Evolutionary conservation across 192 early-diverging fungal genomes (phyloP), one percentile per base, ranked within the genome.

Genomic region (Paraglomus occultum): DNA sequence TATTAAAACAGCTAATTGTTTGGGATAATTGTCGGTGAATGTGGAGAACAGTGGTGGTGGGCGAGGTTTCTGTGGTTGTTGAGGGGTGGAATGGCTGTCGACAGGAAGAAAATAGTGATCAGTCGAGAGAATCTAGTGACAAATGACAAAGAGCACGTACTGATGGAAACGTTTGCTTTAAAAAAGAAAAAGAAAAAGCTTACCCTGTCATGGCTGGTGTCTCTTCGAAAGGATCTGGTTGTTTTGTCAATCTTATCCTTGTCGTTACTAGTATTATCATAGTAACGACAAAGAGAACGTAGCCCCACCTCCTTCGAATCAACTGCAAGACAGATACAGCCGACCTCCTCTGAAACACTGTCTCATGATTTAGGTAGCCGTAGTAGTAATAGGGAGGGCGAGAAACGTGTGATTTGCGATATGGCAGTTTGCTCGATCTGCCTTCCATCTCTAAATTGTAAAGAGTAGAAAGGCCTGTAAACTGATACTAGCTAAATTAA

Each of bases 1-100:
- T 10, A 64, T 64, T 64, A 64, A 64, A 48, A 64, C 38, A n/a
- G 62, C 62, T 6, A 64, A 31, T 38, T 64, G 43, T 64, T 64
- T 64, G 10, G 62, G 62, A 49, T 64, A 64, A 46, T 64, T 64
- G 40, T 64, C 62, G 18, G 20, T 64, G 18, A 64, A 64, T 6
- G 62, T 64, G 15, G 62, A 64, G 49, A 49, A 64, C 23, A 14
- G 1, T 6, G 58, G 17, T 14, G 61, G 61, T 47, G 44, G 44
- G 4, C 23, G 62, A 1, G 14, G 43, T 48, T 11, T 9, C 8
- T 45, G 62, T 15, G 43, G 17, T 48, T 45, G 23, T 48, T 11
- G 40, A 31, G 22, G 42, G 20, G n/a, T 9, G 20, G 61, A 47
- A 64, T 64, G 61, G 20, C 61, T 64, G 49, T 45, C 45, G 11